Conservation (phyloP, 768 basidiomycete species). For the Dentipellis sp. region DNA sequence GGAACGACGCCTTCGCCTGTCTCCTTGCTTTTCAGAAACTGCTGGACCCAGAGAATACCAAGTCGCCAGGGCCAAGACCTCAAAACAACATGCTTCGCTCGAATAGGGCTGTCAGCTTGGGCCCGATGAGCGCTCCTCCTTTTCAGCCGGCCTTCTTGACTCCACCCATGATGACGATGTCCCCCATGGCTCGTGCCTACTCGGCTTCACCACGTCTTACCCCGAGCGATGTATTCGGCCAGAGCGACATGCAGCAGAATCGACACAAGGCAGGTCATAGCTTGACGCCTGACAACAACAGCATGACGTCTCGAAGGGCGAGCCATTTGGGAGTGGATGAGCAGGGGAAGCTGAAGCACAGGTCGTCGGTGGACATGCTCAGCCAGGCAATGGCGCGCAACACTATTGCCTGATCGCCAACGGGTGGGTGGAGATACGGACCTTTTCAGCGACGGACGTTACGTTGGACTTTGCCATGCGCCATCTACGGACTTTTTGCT, state of each 20-base stretch:
- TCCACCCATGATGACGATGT: constrained; percentile 2
- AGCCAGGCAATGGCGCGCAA: not conserved
- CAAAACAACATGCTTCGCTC: not conserved
- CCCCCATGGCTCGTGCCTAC: constrained; percentile 2
- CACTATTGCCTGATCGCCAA: constrained; percentile 7
- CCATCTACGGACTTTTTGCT: too few relatives aligned
- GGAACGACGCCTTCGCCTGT: constrained; percentile 68
- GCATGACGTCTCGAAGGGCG: not conserved
- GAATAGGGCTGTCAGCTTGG: not conserved
- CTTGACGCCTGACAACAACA: too few relatives aligned
- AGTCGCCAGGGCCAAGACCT: constrained; percentile 14
- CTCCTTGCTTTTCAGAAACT: constrained; percentile 65
- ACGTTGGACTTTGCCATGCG: too few relatives aligned
- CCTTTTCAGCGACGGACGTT: too few relatives aligned
- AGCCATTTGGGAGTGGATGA: constrained; percentile 3
- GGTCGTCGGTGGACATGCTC: not conserved
- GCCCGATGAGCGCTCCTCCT: constrained; percentile 7
- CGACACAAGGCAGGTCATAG: too few relatives aligned
- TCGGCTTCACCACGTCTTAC: constrained; percentile 3
- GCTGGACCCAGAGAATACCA: constrained; percentile 42
- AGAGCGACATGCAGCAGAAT: not conserved
- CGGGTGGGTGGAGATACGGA: too few relatives aligned
- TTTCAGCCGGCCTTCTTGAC: constrained; percentile 7
- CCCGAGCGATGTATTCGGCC: not conserved
- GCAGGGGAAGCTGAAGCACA: constrained; percentile 4